Base-by-base conservation (phyloP, 73 alveolate species). In the Diophrys appendiculata region DNA sequence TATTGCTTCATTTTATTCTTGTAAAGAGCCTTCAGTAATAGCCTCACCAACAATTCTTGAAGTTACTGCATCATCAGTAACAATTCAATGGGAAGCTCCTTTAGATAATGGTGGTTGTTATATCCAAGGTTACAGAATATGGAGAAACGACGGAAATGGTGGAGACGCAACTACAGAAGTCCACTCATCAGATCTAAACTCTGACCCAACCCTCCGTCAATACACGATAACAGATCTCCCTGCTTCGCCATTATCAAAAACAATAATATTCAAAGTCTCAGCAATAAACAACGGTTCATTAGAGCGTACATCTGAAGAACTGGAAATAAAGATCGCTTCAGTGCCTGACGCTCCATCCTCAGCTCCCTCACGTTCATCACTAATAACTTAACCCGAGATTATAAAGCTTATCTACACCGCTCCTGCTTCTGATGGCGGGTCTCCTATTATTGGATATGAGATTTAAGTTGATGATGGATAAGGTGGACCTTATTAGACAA, bases 351-450 rank as follows among this genome's bases (percentile, higher is more conserved):
- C 60, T 11, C 60, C 60, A 11, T 43, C 18, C 5, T 11, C n/a
- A 11, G 60, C 60, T 43, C 60, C 60, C 5, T 11, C 60, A 11
- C 5, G 60, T 11, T 5, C 5, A 11, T 43, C 60, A 11, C 5
- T 18, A 43, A 11, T 43, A 18, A 43, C 60, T 43, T 11, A 5
- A 11, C 60, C 18, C 18, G 60, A 18, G 18, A 18, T 43, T 43
- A 78, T 91, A 22, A 65, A 73, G 29, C 26, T 91, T 22, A 55
- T 56, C 0, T 91, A 94, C 94, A 73, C 70, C 11, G 82, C 84
- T 23, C 97, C 97, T 32, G 22, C 5, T 1, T 64, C 68, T 25
- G 76, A 69, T 67, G 97, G 97, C 18, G 97, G 97, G 29, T 91
- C 94, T 54, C 73, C 79, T n/a, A 76, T 88, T 24, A 72, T 69